Percentiles rank a stretch among this genome's conserved stretches.
Conservation (phyloP, 2,329 filamentous ascomycete genomes). For the Teratosphaeria epicoccoides region DNA sequence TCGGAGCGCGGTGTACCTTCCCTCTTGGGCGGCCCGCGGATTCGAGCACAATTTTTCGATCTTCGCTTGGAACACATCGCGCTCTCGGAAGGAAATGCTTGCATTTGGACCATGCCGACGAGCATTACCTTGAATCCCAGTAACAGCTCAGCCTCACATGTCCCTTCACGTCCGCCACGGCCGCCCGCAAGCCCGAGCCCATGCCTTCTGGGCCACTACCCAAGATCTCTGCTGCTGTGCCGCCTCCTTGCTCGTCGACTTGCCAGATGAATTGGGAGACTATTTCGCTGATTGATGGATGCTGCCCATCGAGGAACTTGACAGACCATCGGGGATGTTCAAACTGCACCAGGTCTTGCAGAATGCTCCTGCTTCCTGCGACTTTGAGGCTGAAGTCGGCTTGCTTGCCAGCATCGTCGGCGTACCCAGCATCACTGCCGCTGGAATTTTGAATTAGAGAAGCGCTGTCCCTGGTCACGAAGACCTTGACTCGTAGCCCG, state of each 20-base stretch:
- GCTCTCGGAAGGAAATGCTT: too few species aligned
- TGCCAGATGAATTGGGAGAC: slow-evolving; percentile 17
- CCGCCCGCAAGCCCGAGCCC: slow-evolving; percentile 18
- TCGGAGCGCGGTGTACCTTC: too few species aligned
- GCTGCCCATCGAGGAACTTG: slow-evolving; percentile 15
- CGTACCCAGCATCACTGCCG: background rate
- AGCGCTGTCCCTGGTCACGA: slow-evolving; percentile 44
- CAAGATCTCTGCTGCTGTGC: slow-evolving; percentile 11
- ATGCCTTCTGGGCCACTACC: slow-evolving; percentile 21
- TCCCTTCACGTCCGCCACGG: slow-evolving; percentile 9
- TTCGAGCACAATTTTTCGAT: too few species aligned
- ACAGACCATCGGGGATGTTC: slow-evolving; percentile 12
- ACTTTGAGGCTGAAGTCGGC: background rate
- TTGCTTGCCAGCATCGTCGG: background rate
- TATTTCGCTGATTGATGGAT: slow-evolving; percentile 13
- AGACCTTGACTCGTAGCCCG: slow-evolving; percentile 45
- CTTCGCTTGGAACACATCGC: too few species aligned
- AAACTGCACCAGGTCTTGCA: slow-evolving; percentile 1
- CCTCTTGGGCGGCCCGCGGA: too few species aligned
- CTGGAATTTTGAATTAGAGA: too few species aligned
- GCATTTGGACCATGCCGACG: too few species aligned
- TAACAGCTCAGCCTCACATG: slow-evolving; percentile 11
- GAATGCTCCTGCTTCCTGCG: background rate
- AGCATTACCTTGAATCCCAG: slow-evolving; percentile 20
- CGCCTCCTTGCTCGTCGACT: slow-evolving; percentile 11